A percentile compares a stretch with the other conserved stretches of the same genome.
Conservation (phyloP, 2,329 filamentous ascomycete genomes). For the Geoglossum cookeanum region DNA sequence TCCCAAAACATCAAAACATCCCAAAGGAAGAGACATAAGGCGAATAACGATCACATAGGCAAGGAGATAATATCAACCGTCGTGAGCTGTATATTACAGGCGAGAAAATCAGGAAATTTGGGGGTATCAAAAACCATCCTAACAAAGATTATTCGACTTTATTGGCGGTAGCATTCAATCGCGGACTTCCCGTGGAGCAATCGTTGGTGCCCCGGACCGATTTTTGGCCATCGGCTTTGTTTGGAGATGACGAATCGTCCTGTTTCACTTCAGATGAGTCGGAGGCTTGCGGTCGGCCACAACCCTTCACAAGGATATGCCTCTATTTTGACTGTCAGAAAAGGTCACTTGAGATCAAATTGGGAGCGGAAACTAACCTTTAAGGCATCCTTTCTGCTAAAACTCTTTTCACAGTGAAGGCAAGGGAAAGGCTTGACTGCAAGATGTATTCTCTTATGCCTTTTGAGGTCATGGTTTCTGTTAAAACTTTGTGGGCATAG, state of each 20-base stretch:
- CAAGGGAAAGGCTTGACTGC: constrained; percentile 94
- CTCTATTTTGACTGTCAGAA: constrained; percentile 23
- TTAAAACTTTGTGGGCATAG: constrained; percentile 88
- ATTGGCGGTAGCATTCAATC: background rate
- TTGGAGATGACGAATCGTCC: constrained; percentile 1
- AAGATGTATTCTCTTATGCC: constrained; percentile 87
- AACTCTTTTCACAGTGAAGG: constrained; percentile 81
- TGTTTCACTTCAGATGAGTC: constrained; percentile 1
- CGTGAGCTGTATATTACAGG: background rate
- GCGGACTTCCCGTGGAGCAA: background rate
- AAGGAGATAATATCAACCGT: background rate
- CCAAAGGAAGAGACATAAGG: too few species aligned
- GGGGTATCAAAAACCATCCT: background rate
- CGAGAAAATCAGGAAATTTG: background rate
- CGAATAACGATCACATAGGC: too few species aligned
- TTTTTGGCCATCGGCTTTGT: background rate
- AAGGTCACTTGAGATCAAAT: constrained; percentile 6
- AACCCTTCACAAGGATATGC: constrained; percentile 46
- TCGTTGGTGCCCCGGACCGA: background rate
- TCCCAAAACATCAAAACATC: background rate
- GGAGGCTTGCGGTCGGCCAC: constrained; percentile 23
- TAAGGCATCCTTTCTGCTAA: constrained; percentile 86
- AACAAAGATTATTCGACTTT: background rate
- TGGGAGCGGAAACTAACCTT: constrained; percentile 47
- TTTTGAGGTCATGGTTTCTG: constrained; percentile 86